Percentiles rank a stretch among this genome's conserved stretches.
Evolutionary conservation across 768 basidiomycete genomes (phyloP).

Genomic region (Xerocomellus chrysenteron): DNA sequence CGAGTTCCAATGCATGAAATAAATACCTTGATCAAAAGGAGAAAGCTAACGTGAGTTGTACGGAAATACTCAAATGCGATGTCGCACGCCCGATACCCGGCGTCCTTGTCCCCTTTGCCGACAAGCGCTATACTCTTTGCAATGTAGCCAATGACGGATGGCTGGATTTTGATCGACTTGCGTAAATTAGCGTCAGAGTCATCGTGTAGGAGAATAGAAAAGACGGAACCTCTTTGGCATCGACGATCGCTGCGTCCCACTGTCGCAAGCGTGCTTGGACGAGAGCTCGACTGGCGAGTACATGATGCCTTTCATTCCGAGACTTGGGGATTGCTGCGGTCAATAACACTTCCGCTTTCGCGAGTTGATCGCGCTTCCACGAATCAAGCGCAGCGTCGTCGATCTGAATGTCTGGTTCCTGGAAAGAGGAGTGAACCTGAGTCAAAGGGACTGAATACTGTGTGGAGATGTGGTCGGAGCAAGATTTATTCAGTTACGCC

Average conservation of each 20-base stretch:
- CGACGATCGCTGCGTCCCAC: no score
- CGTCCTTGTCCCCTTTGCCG: background rate
- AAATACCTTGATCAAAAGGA: constrained; percentile 4
- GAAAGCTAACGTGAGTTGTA: background rate
- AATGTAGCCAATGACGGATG: background rate
- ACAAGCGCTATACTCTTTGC: background rate
- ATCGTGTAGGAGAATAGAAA: no score
- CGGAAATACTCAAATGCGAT: background rate
- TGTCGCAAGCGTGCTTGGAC: no score
- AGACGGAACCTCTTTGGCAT: no score
- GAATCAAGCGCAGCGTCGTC: no score
- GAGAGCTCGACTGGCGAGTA: no score
- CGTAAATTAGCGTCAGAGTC: background rate
- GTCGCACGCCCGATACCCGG: background rate
- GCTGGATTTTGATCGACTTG: background rate
- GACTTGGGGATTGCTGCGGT: no score
- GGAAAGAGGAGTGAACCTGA: background rate
- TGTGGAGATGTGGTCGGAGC: no score
- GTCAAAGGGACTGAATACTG: no score
- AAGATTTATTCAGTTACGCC: background rate
- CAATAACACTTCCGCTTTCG: no score
- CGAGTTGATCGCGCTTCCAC: no score
- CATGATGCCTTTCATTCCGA: no score
- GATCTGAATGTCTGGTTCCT: background rate
- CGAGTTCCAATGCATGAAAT: background rate